These are phyloP conservation scores for Crithidia sp. DNA, from an alignment of 208 protist genomes.

Conservation along the genomic window DNA sequence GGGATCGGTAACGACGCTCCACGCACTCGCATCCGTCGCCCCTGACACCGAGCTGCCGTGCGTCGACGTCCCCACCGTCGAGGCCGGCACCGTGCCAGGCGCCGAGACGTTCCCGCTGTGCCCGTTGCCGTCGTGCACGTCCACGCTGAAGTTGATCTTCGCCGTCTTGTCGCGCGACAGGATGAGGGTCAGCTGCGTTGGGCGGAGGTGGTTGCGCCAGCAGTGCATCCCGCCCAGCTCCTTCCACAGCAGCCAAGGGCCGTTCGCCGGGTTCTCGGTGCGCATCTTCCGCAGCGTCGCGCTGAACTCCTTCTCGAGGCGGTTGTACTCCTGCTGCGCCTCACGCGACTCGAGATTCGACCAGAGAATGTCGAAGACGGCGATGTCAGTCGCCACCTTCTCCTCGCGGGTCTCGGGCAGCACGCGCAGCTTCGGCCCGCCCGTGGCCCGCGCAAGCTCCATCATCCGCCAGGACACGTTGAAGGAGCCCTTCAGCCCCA, in stretches of 20 bases:
- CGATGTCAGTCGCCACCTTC: slow-evolving; percentile 1
- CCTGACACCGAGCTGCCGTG: background rate
- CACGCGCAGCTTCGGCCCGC: slow-evolving; percentile 19
- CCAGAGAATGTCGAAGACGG: slow-evolving; percentile 8
- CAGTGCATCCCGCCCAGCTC: slow-evolving; percentile 14
- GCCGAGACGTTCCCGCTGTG: background rate
- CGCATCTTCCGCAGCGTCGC: slow-evolving; percentile 10
- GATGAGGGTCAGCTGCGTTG: slow-evolving; percentile 11
- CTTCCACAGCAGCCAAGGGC: slow-evolving; percentile 19
- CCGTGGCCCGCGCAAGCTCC: slow-evolving; percentile 9
- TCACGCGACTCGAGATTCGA: background rate
- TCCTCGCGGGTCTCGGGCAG: slow-evolving; percentile 10
- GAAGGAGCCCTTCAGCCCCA: slow-evolving; percentile 15
- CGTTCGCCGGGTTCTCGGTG: background rate
- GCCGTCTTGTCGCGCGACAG: slow-evolving; percentile 16
- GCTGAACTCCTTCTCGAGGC: background rate
- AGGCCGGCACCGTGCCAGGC: background rate
- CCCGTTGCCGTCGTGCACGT: background rate
- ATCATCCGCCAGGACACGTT: slow-evolving; percentile 12
- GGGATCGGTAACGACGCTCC: slow-evolving; percentile 13
- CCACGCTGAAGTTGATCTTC: slow-evolving; percentile 9
- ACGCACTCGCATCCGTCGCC: background rate
- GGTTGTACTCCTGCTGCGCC: slow-evolving; percentile 2
- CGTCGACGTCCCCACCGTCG: background rate
- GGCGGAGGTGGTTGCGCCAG: slow-evolving; percentile 13